These are phyloP conservation scores for Dalechampia spathulata DNA, from an alignment of 441 rosid species.

Conservation along the genomic window DNA sequence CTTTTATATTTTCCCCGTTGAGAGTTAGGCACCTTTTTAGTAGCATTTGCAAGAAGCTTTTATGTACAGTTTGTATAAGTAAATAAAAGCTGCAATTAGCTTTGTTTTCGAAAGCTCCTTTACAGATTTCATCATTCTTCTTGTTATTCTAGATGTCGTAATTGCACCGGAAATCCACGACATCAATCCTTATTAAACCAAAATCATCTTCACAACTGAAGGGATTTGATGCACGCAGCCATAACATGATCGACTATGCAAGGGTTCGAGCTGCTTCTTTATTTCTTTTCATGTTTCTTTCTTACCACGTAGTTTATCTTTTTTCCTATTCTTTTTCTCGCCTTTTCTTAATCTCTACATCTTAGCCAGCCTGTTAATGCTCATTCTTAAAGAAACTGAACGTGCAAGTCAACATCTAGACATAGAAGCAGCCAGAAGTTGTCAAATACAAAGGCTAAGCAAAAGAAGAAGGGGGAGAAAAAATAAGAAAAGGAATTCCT, in stretches of 20 bases:
- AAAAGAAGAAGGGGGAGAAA: not conserved
- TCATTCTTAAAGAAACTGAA: slow-evolving; percentile 22
- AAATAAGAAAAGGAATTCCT: slow-evolving; percentile 17
- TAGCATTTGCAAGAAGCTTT: slow-evolving; percentile 3
- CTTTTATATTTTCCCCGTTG: too few relatives aligned
- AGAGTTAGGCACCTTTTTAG: slow-evolving; percentile 10
- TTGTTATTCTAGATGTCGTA: too few relatives aligned
- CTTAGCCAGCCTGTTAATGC: slow-evolving; percentile 5
- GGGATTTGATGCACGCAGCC: too few relatives aligned
- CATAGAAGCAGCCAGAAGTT: slow-evolving; percentile 16
- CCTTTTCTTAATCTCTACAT: too few relatives aligned
- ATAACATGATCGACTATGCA: too few relatives aligned
- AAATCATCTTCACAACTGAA: too few relatives aligned
- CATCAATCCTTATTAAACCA: too few relatives aligned
- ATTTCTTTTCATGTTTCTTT: too few relatives aligned
- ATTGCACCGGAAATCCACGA: too few relatives aligned
- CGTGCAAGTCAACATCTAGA: slow-evolving; percentile 33
- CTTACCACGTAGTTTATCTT: not conserved
- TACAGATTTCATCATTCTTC: not conserved
- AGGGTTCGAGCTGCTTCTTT: too few relatives aligned
- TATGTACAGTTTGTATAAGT: slow-evolving; percentile 24
- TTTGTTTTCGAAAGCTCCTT: not conserved
- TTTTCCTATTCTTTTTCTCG: not conserved
- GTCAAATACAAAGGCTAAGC: slow-evolving; percentile 10
- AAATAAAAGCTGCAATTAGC: slow-evolving; percentile 25